Evolutionary conservation across 176 grass and related monocot species (phyloP).

Genomic region (Bonia amplexicaulis): DNA sequence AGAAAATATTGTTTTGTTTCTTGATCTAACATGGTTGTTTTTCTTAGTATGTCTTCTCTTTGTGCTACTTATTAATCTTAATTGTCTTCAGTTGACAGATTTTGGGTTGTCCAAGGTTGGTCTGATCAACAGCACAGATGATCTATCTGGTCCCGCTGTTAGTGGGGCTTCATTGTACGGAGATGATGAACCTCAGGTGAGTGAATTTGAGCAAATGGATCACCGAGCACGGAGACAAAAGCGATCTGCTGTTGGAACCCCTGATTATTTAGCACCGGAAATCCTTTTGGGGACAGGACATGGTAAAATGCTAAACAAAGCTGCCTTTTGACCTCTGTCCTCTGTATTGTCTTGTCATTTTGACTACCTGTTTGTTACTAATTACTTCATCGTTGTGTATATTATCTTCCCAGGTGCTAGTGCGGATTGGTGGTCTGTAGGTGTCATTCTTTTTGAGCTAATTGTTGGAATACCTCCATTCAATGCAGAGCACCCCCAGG

Average conservation of each 20-base stretch:
- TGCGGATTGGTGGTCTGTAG: conserved; percentile 99
- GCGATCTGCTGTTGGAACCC: conserved; percentile 94
- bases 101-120: conserved; percentile 99
- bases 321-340: not conserved
- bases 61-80: conserved; percentile 31
- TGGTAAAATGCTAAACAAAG: conserved; percentile 51
- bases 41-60: conserved; percentile 3
- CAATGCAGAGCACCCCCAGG: conserved; percentile 97
- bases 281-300: conserved; percentile 97
- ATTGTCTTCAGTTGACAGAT: conserved; percentile 93
- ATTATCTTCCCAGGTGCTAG: conserved; percentile 71
- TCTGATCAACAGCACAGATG: conserved; percentile 96
- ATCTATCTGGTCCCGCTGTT: conserved; percentile 92
- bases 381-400: conserved; percentile 6
- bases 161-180: conserved; percentile 81
- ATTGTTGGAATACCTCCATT: conserved; percentile 99
- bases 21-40: not conserved
- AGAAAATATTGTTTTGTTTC: not conserved
- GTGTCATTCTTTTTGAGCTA: conserved; percentile 96
- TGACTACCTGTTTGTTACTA: conserved; percentile 6
- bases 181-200: conserved; percentile 85
- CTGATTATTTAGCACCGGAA: conserved; percentile 99
- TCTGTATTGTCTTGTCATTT: not conserved
- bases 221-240: conserved; percentile 74
- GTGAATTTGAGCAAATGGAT: conserved; percentile 71